Conservation (phyloP, 768 basidiomycete species). For the Epithele typhae region DNA sequence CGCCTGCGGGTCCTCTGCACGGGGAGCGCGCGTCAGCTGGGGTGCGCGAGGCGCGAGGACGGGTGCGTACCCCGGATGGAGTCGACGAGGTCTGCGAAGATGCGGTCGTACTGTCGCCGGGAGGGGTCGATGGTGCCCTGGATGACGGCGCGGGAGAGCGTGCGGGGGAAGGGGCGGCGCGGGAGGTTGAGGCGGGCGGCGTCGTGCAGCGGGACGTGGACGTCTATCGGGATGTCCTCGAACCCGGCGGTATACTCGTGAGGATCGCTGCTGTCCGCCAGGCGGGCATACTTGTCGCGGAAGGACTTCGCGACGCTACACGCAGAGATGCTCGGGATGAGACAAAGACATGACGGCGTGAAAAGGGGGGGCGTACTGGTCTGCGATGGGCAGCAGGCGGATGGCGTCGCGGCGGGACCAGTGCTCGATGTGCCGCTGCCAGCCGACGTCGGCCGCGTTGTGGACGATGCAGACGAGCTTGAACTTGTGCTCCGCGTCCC, state of each 20-base stretch:
- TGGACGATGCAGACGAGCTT: conserved; percentile 40
- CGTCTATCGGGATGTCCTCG: conserved; percentile 33
- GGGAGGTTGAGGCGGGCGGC: conserved; percentile 24
- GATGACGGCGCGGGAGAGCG: conserved; percentile 38
- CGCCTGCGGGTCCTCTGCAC: conserved; percentile 28
- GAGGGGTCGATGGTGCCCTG: conserved; percentile 33
- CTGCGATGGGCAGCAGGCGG: conserved; percentile 34
- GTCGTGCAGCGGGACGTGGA: conserved; percentile 33
- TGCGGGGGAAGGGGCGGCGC: conserved; percentile 14
- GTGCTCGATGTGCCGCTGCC: conserved; percentile 30
- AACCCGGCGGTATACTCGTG: conserved; percentile 27
- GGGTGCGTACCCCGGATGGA: conserved; percentile 27
- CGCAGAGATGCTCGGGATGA: too few relatives aligned
- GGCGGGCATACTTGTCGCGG: conserved; percentile 24
- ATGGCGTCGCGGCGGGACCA: conserved; percentile 37
- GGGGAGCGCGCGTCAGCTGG: too few relatives aligned
- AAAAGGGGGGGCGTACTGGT: conserved; percentile 31
- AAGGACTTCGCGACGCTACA: conserved; percentile 31
- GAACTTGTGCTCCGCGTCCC: conserved; percentile 34
- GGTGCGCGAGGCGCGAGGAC: too few relatives aligned
- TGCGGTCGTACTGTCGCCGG: conserved; percentile 32
- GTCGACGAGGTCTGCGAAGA: conserved; percentile 31
- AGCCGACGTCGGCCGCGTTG: conserved; percentile 26
- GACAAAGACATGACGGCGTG: too few relatives aligned
- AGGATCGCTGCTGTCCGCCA: conserved; percentile 30